phyloP scores from a whole-genome alignment of 169 alveolate genomes.

The Cryptosporidium sp. region DNA sequence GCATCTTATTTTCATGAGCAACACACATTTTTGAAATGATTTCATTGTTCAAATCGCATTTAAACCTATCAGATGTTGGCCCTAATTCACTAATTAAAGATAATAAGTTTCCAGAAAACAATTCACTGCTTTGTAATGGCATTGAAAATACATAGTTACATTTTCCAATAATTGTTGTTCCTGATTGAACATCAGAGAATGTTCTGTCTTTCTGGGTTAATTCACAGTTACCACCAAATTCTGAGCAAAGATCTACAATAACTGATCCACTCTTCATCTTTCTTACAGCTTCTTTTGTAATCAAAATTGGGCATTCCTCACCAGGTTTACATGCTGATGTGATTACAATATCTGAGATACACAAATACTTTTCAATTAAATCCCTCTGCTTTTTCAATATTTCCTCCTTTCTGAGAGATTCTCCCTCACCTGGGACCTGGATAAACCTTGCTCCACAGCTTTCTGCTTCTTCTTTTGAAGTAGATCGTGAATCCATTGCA shows the following conservation, averaged over 20 bases:
- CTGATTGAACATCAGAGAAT: conserved; percentile 67
- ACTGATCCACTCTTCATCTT: conserved; percentile 83
- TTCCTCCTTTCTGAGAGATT: conserved; percentile 77
- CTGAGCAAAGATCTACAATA: conserved; percentile 84
- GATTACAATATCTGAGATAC: conserved; percentile 82
- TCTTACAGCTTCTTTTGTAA: conserved; percentile 80
- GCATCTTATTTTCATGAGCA: conserved; percentile 16
- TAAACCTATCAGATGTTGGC: conserved; percentile 29
- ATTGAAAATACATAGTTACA: conserved; percentile 83
- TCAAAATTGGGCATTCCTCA: conserved; percentile 79
- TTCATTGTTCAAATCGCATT: conserved; percentile 26
- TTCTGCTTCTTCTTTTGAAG: conserved; percentile 82
- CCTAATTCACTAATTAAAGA: conserved; percentile 77
- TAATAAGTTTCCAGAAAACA: conserved; percentile 67
- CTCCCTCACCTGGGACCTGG: conserved; percentile 78
- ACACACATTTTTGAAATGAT: conserved; percentile 39
- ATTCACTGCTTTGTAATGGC: conserved; percentile 80
- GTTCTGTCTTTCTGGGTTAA: conserved; percentile 75
- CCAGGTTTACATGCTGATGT: conserved; percentile 85
- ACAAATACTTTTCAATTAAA: conserved; percentile 74
- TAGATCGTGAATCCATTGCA: conserved; percentile 83
- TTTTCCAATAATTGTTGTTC: conserved; percentile 83
- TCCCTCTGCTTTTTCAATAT: conserved; percentile 78
- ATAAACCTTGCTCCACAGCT: conserved; percentile 84
- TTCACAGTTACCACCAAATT: conserved; percentile 84